Base-by-base conservation (phyloP, 2,329 filamentous ascomycete genomes). In the Xylaria arbuscula region DNA sequence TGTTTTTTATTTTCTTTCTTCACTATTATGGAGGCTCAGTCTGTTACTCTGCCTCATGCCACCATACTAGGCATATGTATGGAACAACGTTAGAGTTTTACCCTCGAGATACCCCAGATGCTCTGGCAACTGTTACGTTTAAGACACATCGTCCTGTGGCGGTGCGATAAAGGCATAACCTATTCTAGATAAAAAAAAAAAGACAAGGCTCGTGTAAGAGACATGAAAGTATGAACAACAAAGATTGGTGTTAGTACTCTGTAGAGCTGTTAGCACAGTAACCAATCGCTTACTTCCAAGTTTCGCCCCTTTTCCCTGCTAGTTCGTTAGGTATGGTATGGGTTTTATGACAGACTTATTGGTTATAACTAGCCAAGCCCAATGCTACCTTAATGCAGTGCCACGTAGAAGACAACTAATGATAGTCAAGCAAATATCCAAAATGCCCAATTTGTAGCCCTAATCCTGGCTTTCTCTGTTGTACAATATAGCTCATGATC, bases 31-130 rank as follows among this genome's bases (percentile, higher is more conserved):
- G 9, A 55, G 42, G 40, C 15, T 40, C 3, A 34, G 40, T 55
- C 5, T 40, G 19, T 42, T 36, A 28, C 42, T 40, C 34, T 10
- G 32, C 17, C 32, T 57, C 19, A 22, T 57, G n/a, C 50, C 19
- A 55, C 19, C 19, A 55, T 38, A 11, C 2, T n/a, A 63, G 42
- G 34, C n/a, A 17, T 48, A 10, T 24, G n/a, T 5, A 48, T 34
- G n/a, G 47, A 38, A 55, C 55, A 36, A 19, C 24, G 19, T 40
- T 38, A 38, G 38, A 42, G 32, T 19, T n/a, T 45, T n/a, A 19
- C 40, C 38, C 47, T 62, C 22, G 7, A 62, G 51, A 63, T 63
- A 63, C 61, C 61, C 60, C 42, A 13, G 54, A 42, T 47, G 28
- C 22, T 19, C 9, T 51, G n/a, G 11, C 34, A 42, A 51, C 28